phyloP scores from a whole-genome alignment of 2,329 filamentous ascomycete genomes.

The Cyphellophora europaea region DNA sequence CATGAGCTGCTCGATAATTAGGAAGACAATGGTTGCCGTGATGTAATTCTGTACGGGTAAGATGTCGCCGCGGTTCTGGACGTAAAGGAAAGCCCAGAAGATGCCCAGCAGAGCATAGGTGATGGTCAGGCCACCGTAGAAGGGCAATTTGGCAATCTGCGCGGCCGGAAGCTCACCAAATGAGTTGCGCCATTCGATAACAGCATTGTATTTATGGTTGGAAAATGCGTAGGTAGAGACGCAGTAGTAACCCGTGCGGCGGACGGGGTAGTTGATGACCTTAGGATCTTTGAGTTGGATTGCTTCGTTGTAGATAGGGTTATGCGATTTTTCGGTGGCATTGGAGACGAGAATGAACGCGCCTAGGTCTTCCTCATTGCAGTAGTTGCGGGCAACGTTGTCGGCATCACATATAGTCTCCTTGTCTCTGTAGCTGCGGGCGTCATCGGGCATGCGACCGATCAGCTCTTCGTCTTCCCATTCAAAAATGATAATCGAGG shows the following conservation, averaged over 20 bases:
- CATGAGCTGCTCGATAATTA: constrained; percentile 93
- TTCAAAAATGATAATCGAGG: constrained; percentile 86
- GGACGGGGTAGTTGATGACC: constrained; percentile 70
- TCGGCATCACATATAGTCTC: constrained; percentile 68
- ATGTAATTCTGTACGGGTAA: constrained; percentile 98
- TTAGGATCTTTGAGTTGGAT: constrained; percentile 68
- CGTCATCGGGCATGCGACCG: constrained; percentile 53
- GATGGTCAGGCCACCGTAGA: constrained; percentile 90
- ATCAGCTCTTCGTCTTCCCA: constrained; percentile 79
- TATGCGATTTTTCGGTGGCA: constrained; percentile 60
- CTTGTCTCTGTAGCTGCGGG: constrained; percentile 50
- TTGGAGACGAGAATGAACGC: constrained; percentile 75
- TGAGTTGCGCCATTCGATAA: constrained; percentile 88
- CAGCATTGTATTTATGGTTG: constrained; percentile 60
- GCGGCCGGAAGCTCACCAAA: constrained; percentile 92
- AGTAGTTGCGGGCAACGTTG: constrained; percentile 59
- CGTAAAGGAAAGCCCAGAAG: constrained; percentile 93
- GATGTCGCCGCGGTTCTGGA: constrained; percentile 88
- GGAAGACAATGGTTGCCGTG: constrained; percentile 87
- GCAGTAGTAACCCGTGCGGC: constrained; percentile 93
- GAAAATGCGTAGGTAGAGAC: constrained; percentile 68
- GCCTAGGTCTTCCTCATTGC: constrained; percentile 68
- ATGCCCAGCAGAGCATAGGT: constrained; percentile 79
- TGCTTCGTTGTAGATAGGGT: constrained; percentile 67
- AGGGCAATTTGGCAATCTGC: constrained; percentile 93